Evolutionary conservation across 495 filamentous ascomycete species (phyloP), one percentile per base, ranked within the genome.

Genomic region (Penicillium waksmanii): DNA sequence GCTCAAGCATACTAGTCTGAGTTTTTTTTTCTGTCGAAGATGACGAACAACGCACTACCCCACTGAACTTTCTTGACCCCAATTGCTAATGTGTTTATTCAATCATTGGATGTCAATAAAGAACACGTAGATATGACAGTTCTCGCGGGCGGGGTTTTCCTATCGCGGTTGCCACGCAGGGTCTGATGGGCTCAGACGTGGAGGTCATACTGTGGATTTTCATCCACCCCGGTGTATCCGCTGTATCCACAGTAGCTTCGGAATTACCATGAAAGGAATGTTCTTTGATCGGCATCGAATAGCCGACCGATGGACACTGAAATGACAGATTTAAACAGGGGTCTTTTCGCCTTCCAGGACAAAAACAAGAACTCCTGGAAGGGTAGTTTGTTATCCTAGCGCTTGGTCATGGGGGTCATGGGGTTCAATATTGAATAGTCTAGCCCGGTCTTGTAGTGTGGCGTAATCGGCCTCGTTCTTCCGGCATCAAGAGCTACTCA

Each of bases 171-270:
- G 42, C 42, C 42, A 44, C 42, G 42, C 42, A 44, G 17, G 44
- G 18, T 36, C 27, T 56, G 21, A 44, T 49, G 54, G 54, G 42
- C 42, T 44, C 42, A 44, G 42, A 44, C 42, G 42, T 44, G 42
- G 42, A 44, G n/a, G 42, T 44, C 42, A 44, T 44, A 19, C 4
- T 12, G 42, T 44, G 42, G 42, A 44, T 44, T 18, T 18, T 44
- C 42, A 44, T 17, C 17, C 42, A 40, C 42, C 42, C 5, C 42
- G 9, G 42, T 18, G 42, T 44, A 44, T 44, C 42, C 42, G 42
- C 42, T 44, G 15, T 44, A 44, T 44, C 42, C 42, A 44, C 42
- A 44, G 42, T 5, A 44, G 42, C 42, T 44, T 44, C 42, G 42
- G 42, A 18, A 44, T 44, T 44, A 44, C 42, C 42, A 44, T 44